phyloP scores from a whole-genome alignment of 495 filamentous ascomycete species.

The Aspergillus heteromorphus region DNA sequence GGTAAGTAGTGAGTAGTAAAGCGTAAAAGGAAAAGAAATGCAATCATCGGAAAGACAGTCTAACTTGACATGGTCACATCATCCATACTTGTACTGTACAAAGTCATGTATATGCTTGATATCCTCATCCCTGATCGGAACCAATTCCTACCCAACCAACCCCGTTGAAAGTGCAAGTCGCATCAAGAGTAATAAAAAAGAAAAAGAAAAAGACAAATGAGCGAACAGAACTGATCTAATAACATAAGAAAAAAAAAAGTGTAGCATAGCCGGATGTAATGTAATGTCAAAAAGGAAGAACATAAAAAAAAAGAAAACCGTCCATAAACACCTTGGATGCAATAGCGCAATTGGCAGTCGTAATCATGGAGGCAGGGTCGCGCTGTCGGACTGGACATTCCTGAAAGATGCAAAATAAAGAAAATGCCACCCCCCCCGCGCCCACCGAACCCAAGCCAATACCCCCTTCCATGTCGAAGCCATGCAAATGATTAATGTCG shows the following conservation, averaged over 20 bases:
- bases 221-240: slow-evolving; percentile 1
- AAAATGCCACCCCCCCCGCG: too few relatives aligned
- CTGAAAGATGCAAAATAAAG: neutral
- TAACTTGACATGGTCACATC: slow-evolving; percentile 15
- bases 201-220: too few relatives aligned
- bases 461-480: slow-evolving; percentile 3
- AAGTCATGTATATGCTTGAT: slow-evolving; percentile 12
- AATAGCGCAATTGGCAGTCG: neutral
- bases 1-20: neutral
- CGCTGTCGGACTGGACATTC: neutral
- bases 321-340: slow-evolving; percentile 7
- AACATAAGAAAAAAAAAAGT: neutral
- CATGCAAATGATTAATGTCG: slow-evolving; percentile 12
- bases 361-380: neutral
- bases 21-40: slow-evolving; percentile 1
- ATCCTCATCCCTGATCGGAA: neutral
- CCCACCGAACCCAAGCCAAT: neutral
- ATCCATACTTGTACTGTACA: slow-evolving; percentile 18
- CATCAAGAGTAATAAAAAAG: too few relatives aligned
- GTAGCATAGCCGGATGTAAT: neutral
- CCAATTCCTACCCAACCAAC: neutral
- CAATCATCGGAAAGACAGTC: slow-evolving; percentile 7
- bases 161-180: neutral
- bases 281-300: slow-evolving; percentile 4
- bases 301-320: slow-evolving; percentile 6